Conservation (phyloP, 2,329 filamentous ascomycete genomes). For the Penicillium digitatum region DNA sequence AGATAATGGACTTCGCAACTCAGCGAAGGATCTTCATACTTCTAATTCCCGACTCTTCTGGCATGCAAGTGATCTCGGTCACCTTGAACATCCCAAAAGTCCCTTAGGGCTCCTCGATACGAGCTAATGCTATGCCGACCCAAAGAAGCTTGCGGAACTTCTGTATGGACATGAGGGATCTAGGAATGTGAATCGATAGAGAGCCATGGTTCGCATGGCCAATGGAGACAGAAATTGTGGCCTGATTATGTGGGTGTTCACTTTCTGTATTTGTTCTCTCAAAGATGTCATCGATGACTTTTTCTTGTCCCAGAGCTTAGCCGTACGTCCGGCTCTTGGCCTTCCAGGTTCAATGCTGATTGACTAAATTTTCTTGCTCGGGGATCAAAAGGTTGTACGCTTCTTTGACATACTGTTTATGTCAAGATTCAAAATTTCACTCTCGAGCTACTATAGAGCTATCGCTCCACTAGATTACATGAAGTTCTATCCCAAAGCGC, state of each 20-base stretch:
- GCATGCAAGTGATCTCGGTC: background rate
- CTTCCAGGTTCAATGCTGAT: background rate
- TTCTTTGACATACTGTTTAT: background rate
- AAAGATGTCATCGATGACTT: background rate
- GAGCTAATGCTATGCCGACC: background rate
- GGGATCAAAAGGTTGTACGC: background rate
- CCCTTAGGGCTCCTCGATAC: background rate
- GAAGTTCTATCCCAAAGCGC: constrained; percentile 20
- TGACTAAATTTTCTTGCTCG: background rate
- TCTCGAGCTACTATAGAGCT: background rate
- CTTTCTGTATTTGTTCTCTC: too few relatives aligned
- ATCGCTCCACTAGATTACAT: background rate
- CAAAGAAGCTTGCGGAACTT: background rate
- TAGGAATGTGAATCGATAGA: background rate
- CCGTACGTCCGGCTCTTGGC: background rate
- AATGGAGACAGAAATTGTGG: background rate
- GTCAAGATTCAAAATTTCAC: background rate
- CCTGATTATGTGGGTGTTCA: background rate
- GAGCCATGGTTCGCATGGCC: background rate
- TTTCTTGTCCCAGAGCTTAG: background rate
- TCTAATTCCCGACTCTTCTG: background rate
- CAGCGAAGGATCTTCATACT: background rate
- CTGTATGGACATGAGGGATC: background rate
- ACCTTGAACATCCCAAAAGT: background rate
- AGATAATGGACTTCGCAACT: too few relatives aligned